Percentiles rank a stretch among this genome's conserved stretches.
phyloP scores from a whole-genome alignment of 176 grass and related monocot species.

The Saccharum spontaneum region DNA sequence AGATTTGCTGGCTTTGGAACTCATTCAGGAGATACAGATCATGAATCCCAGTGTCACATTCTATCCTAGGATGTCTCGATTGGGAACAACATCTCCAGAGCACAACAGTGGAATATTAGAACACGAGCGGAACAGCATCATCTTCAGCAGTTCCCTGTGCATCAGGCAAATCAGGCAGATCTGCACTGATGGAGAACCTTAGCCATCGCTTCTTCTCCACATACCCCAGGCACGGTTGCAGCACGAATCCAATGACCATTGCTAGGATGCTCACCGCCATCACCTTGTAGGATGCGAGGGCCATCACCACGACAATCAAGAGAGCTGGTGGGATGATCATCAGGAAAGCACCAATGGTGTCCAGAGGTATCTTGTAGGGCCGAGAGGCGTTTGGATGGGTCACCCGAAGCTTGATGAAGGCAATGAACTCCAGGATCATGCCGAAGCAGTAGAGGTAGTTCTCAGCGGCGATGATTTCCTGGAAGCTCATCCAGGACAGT shows the following conservation, averaged over 20 bases:
- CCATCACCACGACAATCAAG: constrained; percentile 68
- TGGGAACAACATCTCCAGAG: not conserved
- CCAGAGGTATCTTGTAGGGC: constrained; percentile 74
- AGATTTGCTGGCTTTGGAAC: not conserved
- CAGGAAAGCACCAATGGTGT: constrained; percentile 54
- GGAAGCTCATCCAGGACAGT: constrained; percentile 86
- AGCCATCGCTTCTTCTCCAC: constrained; percentile 60
- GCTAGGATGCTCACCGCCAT: constrained; percentile 54
- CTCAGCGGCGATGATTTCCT: constrained; percentile 80
- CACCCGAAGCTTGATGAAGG: constrained; percentile 73
- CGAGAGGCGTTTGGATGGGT: constrained; percentile 47
- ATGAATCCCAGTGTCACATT: not conserved
- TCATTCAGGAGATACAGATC: not conserved
- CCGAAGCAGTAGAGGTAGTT: constrained; percentile 93
- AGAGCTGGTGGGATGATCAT: constrained; percentile 70
- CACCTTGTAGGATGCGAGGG: constrained; percentile 60
- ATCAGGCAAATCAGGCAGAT: constrained; percentile 58
- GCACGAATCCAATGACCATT: constrained; percentile 50
- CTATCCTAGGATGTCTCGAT: not conserved
- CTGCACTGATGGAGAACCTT: constrained; percentile 57
- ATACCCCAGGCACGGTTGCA: constrained; percentile 65
- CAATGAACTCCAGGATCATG: constrained; percentile 95
- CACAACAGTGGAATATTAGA: not conserved
- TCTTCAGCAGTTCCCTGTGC: constrained; percentile 12
- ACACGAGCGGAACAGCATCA: constrained; percentile 8